Evolutionary conservation across 345 rosid genomes (phyloP).

Genomic region (Salix exigua): DNA sequence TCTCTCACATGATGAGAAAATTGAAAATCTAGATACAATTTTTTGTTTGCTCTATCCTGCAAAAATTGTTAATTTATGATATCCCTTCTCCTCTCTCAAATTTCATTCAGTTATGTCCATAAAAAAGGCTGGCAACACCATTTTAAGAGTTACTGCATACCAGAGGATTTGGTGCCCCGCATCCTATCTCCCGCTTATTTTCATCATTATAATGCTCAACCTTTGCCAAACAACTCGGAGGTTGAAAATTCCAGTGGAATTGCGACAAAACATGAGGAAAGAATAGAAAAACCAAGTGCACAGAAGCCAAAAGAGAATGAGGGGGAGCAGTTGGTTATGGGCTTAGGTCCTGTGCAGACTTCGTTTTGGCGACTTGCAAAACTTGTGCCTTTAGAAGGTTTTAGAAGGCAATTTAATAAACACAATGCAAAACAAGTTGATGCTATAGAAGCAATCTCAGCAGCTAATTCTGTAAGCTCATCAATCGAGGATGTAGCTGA

Average conservation of each 20-base stretch:
- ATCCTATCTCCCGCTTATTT: constrained; percentile 95
- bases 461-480: constrained; percentile 40
- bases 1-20: not conserved
- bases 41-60: not conserved
- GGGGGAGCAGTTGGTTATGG: constrained; percentile 75
- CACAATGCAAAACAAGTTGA: constrained; percentile 51
- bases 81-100: constrained; percentile 1
- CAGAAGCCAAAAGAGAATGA: constrained; percentile 48
- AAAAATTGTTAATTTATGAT: not conserved
- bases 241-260: constrained; percentile 34
- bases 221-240: constrained; percentile 43
- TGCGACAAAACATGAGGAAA: constrained; percentile 33
- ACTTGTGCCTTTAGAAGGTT: constrained; percentile 80
- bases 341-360: constrained; percentile 89
- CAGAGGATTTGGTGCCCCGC: constrained; percentile 94
- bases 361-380: constrained; percentile 92
- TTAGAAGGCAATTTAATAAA: constrained; percentile 56
- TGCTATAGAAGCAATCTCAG: constrained; percentile 36
- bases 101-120: constrained; percentile 64
- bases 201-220: constrained; percentile 80
- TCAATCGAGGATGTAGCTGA: constrained; percentile 60
- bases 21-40: not conserved
- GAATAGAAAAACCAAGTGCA: constrained; percentile 37
- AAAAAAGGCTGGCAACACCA: constrained; percentile 88
- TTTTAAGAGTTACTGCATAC: constrained; percentile 94